Conservation (phyloP, 768 basidiomycete genomes). For the Leccinum olivaceopallidum region DNA sequence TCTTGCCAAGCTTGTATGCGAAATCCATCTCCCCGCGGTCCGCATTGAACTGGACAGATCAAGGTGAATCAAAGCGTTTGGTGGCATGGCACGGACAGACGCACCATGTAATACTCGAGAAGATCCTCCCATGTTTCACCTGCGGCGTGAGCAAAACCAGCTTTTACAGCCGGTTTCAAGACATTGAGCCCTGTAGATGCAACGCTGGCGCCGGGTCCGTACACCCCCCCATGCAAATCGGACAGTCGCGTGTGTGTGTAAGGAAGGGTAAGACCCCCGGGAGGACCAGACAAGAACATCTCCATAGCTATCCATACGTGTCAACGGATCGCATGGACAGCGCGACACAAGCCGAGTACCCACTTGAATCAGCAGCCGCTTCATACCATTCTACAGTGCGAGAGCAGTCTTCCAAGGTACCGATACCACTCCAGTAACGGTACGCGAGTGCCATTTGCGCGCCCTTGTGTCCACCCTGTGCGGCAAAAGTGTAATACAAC, state of each 20-base stretch:
- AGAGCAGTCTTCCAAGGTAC: conserved; percentile 83
- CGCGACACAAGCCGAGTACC: conserved; percentile 28
- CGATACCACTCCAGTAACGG: conserved; percentile 95
- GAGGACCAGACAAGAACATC: conserved; percentile 81
- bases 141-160: conserved; percentile 77
- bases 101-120: conserved; percentile 86
- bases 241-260: conserved; percentile 81
- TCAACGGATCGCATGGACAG: not conserved
- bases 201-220: conserved; percentile 91
- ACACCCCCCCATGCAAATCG: conserved; percentile 91
- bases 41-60: conserved; percentile 75
- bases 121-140: conserved; percentile 96
- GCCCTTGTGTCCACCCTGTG: conserved; percentile 81
- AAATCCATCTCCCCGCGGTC: conserved; percentile 89
- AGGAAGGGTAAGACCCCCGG: conserved; percentile 86
- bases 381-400: conserved; percentile 89
- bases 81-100: conserved; percentile 16
- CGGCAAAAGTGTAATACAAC: conserved; percentile 92
- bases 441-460: conserved; percentile 94
- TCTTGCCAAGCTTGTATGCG: conserved; percentile 90
- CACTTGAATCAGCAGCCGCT: conserved; percentile 82
- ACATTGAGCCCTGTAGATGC: conserved; percentile 82
- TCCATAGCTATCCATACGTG: conserved; percentile 60
- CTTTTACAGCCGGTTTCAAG: conserved; percentile 76
- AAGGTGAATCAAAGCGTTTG: not conserved